Base-by-base conservation (phyloP, 495 filamentous ascomycete species). In the Hypoxylon cercidicola region DNA sequence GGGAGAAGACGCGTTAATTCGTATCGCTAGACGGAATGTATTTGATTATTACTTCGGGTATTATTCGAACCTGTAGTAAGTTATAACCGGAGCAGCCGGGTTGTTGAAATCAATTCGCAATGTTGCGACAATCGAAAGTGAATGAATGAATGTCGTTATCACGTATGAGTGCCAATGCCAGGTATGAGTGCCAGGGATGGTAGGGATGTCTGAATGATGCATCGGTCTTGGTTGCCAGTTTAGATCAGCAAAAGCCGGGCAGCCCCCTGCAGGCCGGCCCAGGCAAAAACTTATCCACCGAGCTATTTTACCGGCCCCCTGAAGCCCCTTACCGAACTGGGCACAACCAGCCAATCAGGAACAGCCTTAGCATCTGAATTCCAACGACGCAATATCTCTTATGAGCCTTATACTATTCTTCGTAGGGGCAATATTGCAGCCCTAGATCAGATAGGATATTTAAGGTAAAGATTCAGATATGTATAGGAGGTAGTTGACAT, bases 131-230 rank as follows among this genome's bases (percentile, higher is more conserved):
- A 46, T 43, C 21, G 41, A 37, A n/a, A 37, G 13, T 16, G n/a
- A 41, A 41, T 15, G 39, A 55, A 60, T 52, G 60, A 52, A 55
- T 46, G 59, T 40, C 16, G 60, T 68, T 60, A 56, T 64, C 60
- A 64, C 8, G 28, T 45, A 25, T 23, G 21, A 12, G 35, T 18
- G 53, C 40, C 64, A 63, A n/a, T n/a, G n/a, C n/a, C n/a, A n/a
- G n/a, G n/a, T n/a, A n/a, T n/a, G n/a, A n/a, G n/a, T n/a, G n/a
- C n/a, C n/a, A n/a, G 58, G 64, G 64, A 68, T 63, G 47, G 30
- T 28, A 28, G 25, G 25, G 3, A 28, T 28, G 28, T 16, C 18
- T 46, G 53, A 20, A 58, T 63, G 54, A 64, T 68, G 55, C 54
- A 53, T 64, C 48, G 40, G 15, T 57, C 30, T 46, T 43, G 56